These are phyloP conservation scores for Protea cynaroides DNA, from an alignment of 164 flowering plant genomes.

Conservation along the genomic window DNA sequence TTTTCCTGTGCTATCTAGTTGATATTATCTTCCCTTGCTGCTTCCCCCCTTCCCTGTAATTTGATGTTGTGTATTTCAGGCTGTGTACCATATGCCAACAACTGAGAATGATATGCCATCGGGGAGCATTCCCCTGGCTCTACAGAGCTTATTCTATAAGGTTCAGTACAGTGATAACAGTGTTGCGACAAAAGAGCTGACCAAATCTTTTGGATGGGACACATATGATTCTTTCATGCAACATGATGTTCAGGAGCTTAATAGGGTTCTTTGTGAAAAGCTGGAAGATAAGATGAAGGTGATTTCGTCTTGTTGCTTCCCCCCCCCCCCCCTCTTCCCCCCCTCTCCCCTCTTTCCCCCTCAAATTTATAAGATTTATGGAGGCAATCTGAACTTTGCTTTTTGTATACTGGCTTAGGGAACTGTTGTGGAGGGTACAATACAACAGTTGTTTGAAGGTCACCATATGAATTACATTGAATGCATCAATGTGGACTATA, in stretches of 20 bases:
- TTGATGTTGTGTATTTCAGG: slow-evolving; percentile 39
- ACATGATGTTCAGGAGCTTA: slow-evolving; percentile 95
- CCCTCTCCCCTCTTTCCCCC: too few species aligned
- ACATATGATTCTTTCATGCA: slow-evolving; percentile 96
- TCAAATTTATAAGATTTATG: neutral
- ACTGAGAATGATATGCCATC: slow-evolving; percentile 91
- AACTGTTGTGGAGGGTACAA: slow-evolving; percentile 94
- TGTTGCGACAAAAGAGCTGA: slow-evolving; percentile 91
- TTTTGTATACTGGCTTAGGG: slow-evolving; percentile 40
- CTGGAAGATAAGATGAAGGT: slow-evolving; percentile 98
- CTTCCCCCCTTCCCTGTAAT: too few species aligned
- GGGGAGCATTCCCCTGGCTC: slow-evolving; percentile 86
- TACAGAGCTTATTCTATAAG: slow-evolving; percentile 90
- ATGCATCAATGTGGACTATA: slow-evolving; percentile 92
- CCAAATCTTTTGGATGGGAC: slow-evolving; percentile 98
- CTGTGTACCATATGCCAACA: slow-evolving; percentile 96
- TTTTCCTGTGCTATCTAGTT: neutral
- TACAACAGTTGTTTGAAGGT: slow-evolving; percentile 90
- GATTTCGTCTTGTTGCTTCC: neutral
- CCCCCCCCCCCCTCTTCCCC: too few species aligned
- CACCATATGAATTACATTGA: slow-evolving; percentile 95
- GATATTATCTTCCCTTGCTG: slow-evolving; percentile 1
- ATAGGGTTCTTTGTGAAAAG: slow-evolving; percentile 85
- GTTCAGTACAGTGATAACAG: slow-evolving; percentile 83
- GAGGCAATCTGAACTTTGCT: neutral